phyloP scores from a whole-genome alignment of 1,284 basidiomycete genomes.

The Gymnopus androsaceus region DNA sequence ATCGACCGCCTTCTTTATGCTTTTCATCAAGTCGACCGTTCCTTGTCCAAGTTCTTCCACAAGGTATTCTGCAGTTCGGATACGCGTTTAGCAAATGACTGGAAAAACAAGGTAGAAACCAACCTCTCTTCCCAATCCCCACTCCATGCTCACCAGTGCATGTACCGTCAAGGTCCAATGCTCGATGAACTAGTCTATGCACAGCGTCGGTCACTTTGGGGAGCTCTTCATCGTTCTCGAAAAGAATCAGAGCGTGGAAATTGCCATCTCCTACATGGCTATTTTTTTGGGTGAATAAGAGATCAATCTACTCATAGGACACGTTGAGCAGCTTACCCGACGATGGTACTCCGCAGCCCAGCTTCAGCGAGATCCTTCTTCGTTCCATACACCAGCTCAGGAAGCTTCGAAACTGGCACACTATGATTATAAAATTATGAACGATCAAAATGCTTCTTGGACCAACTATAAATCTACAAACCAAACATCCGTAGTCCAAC shows the following conservation, averaged over 20 bases:
- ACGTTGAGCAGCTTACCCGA: constrained; percentile 41
- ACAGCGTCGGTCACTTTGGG: constrained; percentile 58
- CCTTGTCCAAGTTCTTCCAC: constrained; percentile 73
- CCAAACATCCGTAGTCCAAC: constrained; percentile 92
- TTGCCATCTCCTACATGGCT: constrained; percentile 83
- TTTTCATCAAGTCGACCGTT: constrained; percentile 81
- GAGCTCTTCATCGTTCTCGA: constrained; percentile 63
- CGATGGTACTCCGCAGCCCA: constrained; percentile 70
- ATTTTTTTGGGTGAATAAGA: not conserved
- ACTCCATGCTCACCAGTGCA: constrained; percentile 68
- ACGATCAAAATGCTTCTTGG: not conserved
- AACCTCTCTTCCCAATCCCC: constrained; percentile 80
- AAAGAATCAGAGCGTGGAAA: constrained; percentile 74
- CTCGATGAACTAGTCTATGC: constrained; percentile 67
- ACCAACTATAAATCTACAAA: constrained; percentile 28
- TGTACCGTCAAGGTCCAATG: constrained; percentile 71
- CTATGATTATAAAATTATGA: constrained; percentile 47
- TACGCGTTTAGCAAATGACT: no score
- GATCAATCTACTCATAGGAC: not conserved
- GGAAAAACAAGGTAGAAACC: no score
- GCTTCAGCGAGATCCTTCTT: constrained; percentile 71
- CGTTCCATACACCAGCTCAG: constrained; percentile 71
- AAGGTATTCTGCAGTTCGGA: constrained; percentile 64
- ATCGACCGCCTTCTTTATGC: constrained; percentile 75
- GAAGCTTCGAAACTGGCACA: constrained; percentile 76